Conservation (phyloP, 345 rosid genomes). For the Hibiscus trionum region DNA sequence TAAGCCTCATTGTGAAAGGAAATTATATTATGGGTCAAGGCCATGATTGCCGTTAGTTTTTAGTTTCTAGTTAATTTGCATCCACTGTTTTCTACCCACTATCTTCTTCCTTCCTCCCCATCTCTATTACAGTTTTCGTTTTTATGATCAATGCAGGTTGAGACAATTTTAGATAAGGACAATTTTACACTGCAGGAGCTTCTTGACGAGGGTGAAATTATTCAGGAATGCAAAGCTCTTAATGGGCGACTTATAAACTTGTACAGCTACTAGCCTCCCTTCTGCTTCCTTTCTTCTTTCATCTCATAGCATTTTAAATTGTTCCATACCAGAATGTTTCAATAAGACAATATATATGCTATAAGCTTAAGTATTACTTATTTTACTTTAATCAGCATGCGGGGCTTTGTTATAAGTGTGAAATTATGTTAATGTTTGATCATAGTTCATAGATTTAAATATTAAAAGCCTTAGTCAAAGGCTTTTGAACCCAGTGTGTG, state of each 20-base stretch:
- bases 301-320: not conserved
- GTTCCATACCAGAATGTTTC: not conserved
- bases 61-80: not conserved
- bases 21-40: not conserved
- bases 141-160: constrained; percentile 51
- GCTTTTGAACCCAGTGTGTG: not conserved
- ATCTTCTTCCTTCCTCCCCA: not conserved
- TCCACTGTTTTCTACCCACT: not conserved
- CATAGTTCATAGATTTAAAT: not conserved
- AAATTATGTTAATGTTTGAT: not conserved
- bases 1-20: too few species aligned
- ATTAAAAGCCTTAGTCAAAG: not conserved
- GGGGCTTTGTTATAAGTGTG: not conserved
- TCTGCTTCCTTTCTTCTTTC: constrained; percentile 1
- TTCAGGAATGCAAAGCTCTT: constrained; percentile 94
- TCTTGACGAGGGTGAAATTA: constrained; percentile 92
- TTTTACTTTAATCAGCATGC: not conserved
- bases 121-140: not conserved
- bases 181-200: constrained; percentile 82
- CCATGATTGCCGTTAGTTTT: not conserved
- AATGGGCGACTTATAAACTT: constrained; percentile 82
- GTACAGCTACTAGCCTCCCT: constrained; percentile 28
- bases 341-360: not conserved
- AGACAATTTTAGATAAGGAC: constrained; percentile 82
- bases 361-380: not conserved